Conservation (phyloP, 768 basidiomycete genomes). For the Aureoboletus auriporus region DNA sequence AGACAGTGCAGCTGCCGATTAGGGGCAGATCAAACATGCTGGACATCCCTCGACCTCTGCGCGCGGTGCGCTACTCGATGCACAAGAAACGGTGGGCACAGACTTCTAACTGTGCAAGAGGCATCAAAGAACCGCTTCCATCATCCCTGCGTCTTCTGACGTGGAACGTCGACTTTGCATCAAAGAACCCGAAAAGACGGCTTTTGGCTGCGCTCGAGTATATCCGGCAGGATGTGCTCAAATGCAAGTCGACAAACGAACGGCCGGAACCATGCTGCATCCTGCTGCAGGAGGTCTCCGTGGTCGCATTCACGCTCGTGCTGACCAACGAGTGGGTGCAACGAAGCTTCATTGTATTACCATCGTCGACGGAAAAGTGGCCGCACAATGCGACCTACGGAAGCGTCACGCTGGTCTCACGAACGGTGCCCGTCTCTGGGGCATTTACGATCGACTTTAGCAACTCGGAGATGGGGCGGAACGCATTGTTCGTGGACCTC, state of each 20-base stretch:
- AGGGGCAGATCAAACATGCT: constrained; percentile 18
- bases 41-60: constrained; percentile 27
- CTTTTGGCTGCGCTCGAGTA: constrained; percentile 48
- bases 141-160: constrained; percentile 53
- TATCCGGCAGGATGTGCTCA: constrained; percentile 50
- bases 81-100: constrained; percentile 31
- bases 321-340: constrained; percentile 61
- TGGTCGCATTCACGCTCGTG: constrained; percentile 41
- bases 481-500: constrained; percentile 56
- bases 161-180: constrained; percentile 66
- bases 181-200: constrained; percentile 37
- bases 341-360: constrained; percentile 54
- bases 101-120: constrained; percentile 33
- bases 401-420: constrained; percentile 66
- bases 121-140: constrained; percentile 35
- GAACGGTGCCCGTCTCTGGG: constrained; percentile 45
- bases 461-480: constrained; percentile 46
- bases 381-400: constrained; percentile 49
- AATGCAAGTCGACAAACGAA: constrained; percentile 36
- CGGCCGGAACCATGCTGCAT: constrained; percentile 58
- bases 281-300: constrained; percentile 65
- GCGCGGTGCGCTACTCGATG: constrained; percentile 30
- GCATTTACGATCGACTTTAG: constrained; percentile 52
- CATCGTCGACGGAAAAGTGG: constrained; percentile 54
- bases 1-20: constrained; percentile 13